phyloP scores from a whole-genome alignment of 108 stramenopile species.

The Chaetoceros tenuissimus region DNA sequence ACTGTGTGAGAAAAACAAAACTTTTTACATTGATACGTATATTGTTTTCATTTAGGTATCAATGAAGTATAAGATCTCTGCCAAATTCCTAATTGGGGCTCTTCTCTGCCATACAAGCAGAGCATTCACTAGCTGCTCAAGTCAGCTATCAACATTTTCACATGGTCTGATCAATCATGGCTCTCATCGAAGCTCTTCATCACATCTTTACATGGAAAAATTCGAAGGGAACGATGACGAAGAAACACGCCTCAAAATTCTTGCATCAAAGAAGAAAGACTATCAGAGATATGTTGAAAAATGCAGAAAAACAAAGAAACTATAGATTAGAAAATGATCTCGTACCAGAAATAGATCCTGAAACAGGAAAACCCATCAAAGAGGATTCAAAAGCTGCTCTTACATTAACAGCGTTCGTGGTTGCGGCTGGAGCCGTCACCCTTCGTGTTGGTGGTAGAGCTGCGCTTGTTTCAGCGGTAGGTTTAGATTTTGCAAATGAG shows the following conservation, averaged over 20 bases:
- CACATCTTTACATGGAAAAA: too few species aligned
- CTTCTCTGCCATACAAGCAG: too few species aligned
- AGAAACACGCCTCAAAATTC: conserved; percentile 52
- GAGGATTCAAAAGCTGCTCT: conserved; percentile 61
- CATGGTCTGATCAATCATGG: too few species aligned
- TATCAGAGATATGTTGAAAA: conserved; percentile 47
- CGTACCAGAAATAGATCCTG: conserved; percentile 45
- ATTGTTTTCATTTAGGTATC: too few species aligned
- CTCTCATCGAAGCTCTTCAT: too few species aligned
- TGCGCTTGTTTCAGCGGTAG: conserved; percentile 66
- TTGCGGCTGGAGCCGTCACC: conserved; percentile 78
- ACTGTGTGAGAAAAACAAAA: too few species aligned
- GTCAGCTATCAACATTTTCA: too few species aligned
- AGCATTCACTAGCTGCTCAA: too few species aligned
- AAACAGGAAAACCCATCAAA: conserved; percentile 46
- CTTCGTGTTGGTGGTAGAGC: conserved; percentile 84
- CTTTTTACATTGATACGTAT: too few species aligned
- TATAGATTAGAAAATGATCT: conserved; percentile 38
- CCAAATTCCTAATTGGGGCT: too few species aligned
- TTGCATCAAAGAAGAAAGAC: conserved; percentile 39
- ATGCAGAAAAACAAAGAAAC: conserved; percentile 44
- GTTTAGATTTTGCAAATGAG: conserved; percentile 77
- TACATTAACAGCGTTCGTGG: conserved; percentile 70
- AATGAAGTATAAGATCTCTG: too few species aligned
- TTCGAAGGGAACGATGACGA: conserved; percentile 30